Conservation (phyloP, 2,329 filamentous ascomycete species). For the Didymella pinodella region DNA sequence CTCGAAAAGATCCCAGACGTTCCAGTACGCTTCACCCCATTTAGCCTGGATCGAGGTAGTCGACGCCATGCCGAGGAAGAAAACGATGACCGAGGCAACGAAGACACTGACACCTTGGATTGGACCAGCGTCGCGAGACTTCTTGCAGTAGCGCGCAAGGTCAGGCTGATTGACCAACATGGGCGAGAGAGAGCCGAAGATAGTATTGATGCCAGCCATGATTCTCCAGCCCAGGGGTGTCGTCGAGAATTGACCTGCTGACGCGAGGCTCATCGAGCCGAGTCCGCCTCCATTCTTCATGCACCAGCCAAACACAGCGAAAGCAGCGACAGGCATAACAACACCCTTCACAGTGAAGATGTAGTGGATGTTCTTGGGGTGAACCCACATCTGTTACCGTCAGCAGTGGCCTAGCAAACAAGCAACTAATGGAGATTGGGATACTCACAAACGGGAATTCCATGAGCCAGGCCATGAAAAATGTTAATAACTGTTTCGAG, state of each 20-base stretch:
- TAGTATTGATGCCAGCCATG: constrained; percentile 54
- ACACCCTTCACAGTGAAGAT: constrained; percentile 41
- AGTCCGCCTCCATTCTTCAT: constrained; percentile 47
- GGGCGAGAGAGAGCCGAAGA: constrained; percentile 53
- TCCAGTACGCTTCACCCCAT: constrained; percentile 54
- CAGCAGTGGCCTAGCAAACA: not conserved
- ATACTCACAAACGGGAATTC: constrained; percentile 40
- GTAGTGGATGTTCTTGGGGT: constrained; percentile 42
- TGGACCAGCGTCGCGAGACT: constrained; percentile 38
- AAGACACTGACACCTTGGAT: constrained; percentile 50
- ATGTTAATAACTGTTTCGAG: constrained; percentile 44
- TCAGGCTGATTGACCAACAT: constrained; percentile 55
- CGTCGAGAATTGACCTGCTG: constrained; percentile 13
- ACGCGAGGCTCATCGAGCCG: constrained; percentile 25
- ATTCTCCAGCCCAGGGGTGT: constrained; percentile 48
- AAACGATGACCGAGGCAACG: constrained; percentile 51
- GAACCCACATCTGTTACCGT: constrained; percentile 36
- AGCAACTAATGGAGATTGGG: not conserved
- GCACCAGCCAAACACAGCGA: constrained; percentile 49
- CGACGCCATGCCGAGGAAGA: constrained; percentile 53
- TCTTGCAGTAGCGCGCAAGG: constrained; percentile 52
- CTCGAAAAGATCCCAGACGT: constrained; percentile 57
- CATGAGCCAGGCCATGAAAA: constrained; percentile 43
- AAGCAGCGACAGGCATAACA: constrained; percentile 45
- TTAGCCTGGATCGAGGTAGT: constrained; percentile 48